Percentiles rank a stretch among this genome's conserved stretches.
Conservation (phyloP, 2,329 filamentous ascomycete genomes). For the Aspergillus proliferans region DNA sequence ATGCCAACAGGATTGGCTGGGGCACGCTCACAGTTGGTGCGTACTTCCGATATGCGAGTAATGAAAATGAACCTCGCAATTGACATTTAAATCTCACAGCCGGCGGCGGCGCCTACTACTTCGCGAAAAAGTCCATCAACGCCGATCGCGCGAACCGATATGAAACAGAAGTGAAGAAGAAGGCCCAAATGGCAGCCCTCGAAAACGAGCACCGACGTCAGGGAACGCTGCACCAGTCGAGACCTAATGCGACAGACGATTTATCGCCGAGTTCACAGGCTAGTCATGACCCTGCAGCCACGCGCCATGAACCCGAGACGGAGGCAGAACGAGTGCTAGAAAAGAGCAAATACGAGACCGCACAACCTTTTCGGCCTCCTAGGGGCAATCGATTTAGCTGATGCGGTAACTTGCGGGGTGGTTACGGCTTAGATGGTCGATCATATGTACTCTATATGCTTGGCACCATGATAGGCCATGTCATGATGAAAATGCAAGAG, state of each 20-base stretch:
- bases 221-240: slow-evolving; percentile 11
- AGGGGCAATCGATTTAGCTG: slow-evolving; percentile 82
- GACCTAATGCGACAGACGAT: slow-evolving; percentile 34
- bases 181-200: slow-evolving; percentile 30
- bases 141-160: slow-evolving; percentile 71
- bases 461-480: too few relatives aligned
- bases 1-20: slow-evolving; percentile 72
- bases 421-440: too few relatives aligned
- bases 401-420: background rate
- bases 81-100: slow-evolving; percentile 45
- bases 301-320: slow-evolving; percentile 68
- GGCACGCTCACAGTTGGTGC: slow-evolving; percentile 77
- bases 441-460: too few relatives aligned
- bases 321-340: slow-evolving; percentile 61
- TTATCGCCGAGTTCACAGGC: slow-evolving; percentile 67
- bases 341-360: slow-evolving; percentile 87
- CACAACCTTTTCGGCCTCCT: slow-evolving; percentile 64
- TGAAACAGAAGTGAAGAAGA: slow-evolving; percentile 61
- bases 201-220: slow-evolving; percentile 32
- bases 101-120: slow-evolving; percentile 88
- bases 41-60: slow-evolving; percentile 19
- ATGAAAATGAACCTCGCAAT: background rate
- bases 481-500: too few relatives aligned
- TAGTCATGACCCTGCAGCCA: slow-evolving; percentile 74
- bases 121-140: slow-evolving; percentile 92